phyloP scores from a whole-genome alignment of 2,329 filamentous ascomycete species.

The Cryphonectria nitschkei region DNA sequence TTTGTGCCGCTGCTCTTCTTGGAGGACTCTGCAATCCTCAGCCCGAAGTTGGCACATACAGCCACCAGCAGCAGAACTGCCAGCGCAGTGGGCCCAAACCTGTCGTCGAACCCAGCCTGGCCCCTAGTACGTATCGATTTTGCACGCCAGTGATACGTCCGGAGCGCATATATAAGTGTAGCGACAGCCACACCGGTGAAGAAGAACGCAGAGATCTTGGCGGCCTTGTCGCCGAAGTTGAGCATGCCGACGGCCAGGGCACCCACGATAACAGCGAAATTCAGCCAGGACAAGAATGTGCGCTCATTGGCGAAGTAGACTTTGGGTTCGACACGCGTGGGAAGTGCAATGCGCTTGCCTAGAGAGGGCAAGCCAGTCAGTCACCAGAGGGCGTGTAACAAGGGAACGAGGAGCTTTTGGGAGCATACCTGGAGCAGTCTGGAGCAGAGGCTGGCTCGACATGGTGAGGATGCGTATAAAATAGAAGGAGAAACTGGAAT shows the following conservation, averaged over 20 bases:
- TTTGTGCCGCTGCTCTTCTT: constrained; percentile 34
- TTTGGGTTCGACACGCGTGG: constrained; percentile 97
- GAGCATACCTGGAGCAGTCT: constrained; percentile 81
- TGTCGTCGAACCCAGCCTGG: constrained; percentile 95
- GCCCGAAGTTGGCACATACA: constrained; percentile 93
- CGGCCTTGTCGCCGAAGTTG: constrained; percentile 94
- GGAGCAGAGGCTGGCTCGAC: constrained; percentile 96
- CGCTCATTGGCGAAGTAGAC: constrained; percentile 99
- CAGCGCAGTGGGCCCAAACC: constrained; percentile 89
- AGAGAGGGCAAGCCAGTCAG: constrained; percentile 22
- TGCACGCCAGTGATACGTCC: constrained; percentile 97
- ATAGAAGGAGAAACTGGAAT: constrained; percentile 3
- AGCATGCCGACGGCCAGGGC: constrained; percentile 95
- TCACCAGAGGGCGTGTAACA: not conserved
- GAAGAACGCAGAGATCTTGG: constrained; percentile 89
- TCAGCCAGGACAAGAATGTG: constrained; percentile 98
- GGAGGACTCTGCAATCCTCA: constrained; percentile 65
- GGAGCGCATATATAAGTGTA: constrained; percentile 91
- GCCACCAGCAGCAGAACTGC: constrained; percentile 84
- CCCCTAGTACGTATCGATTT: constrained; percentile 89
- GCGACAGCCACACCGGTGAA: constrained; percentile 95
- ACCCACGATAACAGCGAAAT: constrained; percentile 98
- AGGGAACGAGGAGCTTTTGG: constrained; percentile 9
- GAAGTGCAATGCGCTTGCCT: constrained; percentile 99
- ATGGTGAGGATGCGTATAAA: constrained; percentile 54